Evolutionary conservation across 1,284 basidiomycete genomes (phyloP), one percentile per base, ranked within the genome.

Genomic region (Puccinia polysora): DNA sequence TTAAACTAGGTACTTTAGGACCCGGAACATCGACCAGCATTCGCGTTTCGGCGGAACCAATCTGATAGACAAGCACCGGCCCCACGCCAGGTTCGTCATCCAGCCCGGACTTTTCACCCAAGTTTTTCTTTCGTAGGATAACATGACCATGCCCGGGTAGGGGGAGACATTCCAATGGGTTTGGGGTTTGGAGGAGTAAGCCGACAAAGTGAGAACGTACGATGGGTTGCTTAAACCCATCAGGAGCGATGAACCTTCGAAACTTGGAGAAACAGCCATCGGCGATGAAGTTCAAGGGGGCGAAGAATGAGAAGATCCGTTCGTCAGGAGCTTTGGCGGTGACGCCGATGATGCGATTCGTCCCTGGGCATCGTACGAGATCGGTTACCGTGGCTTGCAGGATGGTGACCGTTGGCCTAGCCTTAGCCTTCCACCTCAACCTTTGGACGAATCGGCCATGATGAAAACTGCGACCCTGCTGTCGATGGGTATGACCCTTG

Each of bases 191-290:
- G 36, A 96, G 82, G 14, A 94, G 83, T 5, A 87, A 83, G 38
- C 90, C 91, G 75, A 93, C 86, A 79, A 95, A 94, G 80, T 92
- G 86, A 55, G 87, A 88, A 73, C 86, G 84, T 8, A 86, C 86
- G 8, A 81, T 79, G 0, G 77, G 88, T 79, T 80, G 83, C 82
- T 77, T 81, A 18, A 60, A 70, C 28, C 81, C 79, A 8, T 80
- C 75, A 65, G 85, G 73, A 58, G 73, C 63, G 20, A 70, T 30
- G 18, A 49, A 32, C 10, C 67, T 23, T 12, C 67, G 38, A 77
- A 77, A 90, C 77, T 89, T 90, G 52, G 91, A 95, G 80, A 93
- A 92, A 80, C 92, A 97, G 0, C 95, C 95, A 80, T 98, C 95
- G 6, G 93, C 92, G 70, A 97, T 82, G 78, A 98, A 83, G 55